phyloP scores from a whole-genome alignment of 1,284 basidiomycete species.

The Malassezia restricta region DNA sequence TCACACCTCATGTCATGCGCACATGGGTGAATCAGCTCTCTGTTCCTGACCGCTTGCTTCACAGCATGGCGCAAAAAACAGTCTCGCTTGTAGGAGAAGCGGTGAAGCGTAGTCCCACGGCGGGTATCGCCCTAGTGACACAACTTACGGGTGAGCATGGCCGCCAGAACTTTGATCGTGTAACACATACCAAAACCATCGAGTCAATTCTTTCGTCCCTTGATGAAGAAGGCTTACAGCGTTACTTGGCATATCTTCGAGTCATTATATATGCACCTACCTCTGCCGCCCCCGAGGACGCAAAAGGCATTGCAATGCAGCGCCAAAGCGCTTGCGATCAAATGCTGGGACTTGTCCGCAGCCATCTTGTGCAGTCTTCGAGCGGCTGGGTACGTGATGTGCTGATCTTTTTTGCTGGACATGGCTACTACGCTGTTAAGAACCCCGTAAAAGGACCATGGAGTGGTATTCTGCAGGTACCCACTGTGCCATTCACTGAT shows the following conservation, averaged over 20 bases:
- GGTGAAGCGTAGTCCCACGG: constrained; percentile 63
- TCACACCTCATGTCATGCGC: constrained; percentile 90
- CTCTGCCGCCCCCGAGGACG: constrained; percentile 12
- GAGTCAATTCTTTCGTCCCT: constrained; percentile 70
- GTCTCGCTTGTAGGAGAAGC: constrained; percentile 60
- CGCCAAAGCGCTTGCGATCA: constrained; percentile 74
- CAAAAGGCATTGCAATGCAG: constrained; percentile 18
- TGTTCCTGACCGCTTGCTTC: constrained; percentile 70
- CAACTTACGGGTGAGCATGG: constrained; percentile 78
- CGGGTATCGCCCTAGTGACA: constrained; percentile 72
- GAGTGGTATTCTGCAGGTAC: constrained; percentile 50
- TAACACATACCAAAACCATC: constrained; percentile 86
- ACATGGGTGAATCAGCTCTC: constrained; percentile 92
- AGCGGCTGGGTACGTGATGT: constrained; percentile 65
- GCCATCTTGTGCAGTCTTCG: constrained; percentile 65
- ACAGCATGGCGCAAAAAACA: constrained; percentile 59
- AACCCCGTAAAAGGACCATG: constrained; percentile 55
- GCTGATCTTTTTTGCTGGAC: constrained; percentile 67
- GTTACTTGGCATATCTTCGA: constrained; percentile 61
- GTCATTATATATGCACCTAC: constrained; percentile 37
- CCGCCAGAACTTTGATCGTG: constrained; percentile 73
- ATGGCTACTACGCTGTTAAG: constrained; percentile 64
- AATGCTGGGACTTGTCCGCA: constrained; percentile 64
- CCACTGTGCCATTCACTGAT: constrained; percentile 57
- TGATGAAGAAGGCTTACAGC: constrained; percentile 62